Base-by-base conservation (phyloP, 78 protist species). In the Dictyostelium discoideum region DNA sequence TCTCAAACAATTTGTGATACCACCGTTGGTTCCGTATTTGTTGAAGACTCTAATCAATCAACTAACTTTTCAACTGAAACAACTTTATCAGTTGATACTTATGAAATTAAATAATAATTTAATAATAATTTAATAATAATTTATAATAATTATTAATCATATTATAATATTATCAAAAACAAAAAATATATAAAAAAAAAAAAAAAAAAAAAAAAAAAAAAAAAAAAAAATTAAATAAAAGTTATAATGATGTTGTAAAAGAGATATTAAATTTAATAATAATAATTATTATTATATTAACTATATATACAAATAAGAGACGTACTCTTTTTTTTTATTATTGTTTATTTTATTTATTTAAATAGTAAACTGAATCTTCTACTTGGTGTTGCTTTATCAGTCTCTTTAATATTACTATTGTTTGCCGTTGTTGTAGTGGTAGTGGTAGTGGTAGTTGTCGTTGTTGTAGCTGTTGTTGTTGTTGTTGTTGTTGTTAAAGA, bases 51-150 rank as follows among this genome's bases (percentile, higher is more conserved):
- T 2, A 63, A 63, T 26, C 24, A 37, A 80, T 63, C 79, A 60
- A 80, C 81, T 29, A 57, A 20, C 46, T 88, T 63, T 37, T 88
- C 93, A 60, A 80, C 69, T 44, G 93, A 80, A 65, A 29, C 50
- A 22, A 40, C 85, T 24, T 46, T 88, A 29, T 73, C 83, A 22
- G 86, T 65, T 80, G 93, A 88, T 60, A 73, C 24, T 6, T 88
- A 88, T 80, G 86, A 88, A 80, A 88, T 88, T 65, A 78, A 80
- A 39, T 39, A 48, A 29, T 73, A 8, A 42, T 8, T 6, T 24
- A n/a, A 6, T 14, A 22, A 42, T 14, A 9, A 32, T 32, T 32
- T 32, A 1, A 44, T 10, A 79, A 79, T 63, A n/a, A 37, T 22
- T 26, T 8, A 74, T 3, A 72, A 22, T 72, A 11, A 39, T 50